Percentiles rank a stretch among this genome's conserved stretches.
Evolutionary conservation across 2,329 filamentous ascomycete species (phyloP).

Genomic region (Rhexocercosporidium sp.): DNA sequence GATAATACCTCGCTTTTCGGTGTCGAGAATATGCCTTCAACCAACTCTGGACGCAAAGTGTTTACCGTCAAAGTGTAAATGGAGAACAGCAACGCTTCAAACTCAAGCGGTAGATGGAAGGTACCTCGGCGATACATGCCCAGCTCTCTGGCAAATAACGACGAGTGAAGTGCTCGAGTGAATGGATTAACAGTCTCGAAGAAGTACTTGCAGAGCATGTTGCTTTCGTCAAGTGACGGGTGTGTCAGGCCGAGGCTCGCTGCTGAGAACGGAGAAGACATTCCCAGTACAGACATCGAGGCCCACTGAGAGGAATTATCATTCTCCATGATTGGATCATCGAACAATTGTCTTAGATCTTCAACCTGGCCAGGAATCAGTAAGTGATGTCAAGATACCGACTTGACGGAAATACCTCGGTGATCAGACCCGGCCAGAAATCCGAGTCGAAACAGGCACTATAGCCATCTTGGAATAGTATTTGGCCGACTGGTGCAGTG

Average conservation of each 20-base stretch:
- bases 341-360: slow-evolving; percentile 30
- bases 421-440: slow-evolving; percentile 31
- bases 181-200: slow-evolving; percentile 72
- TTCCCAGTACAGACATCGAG: slow-evolving; percentile 15
- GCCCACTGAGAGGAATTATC: slow-evolving; percentile 19
- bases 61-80: slow-evolving; percentile 64
- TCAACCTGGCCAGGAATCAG: slow-evolving; percentile 24
- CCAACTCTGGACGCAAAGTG: slow-evolving; percentile 61
- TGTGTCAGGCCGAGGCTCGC: slow-evolving; percentile 14
- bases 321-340: neutral
- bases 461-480: slow-evolving; percentile 31
- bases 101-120: slow-evolving; percentile 46
- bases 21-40: slow-evolving; percentile 31
- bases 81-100: slow-evolving; percentile 71
- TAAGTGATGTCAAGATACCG: neutral
- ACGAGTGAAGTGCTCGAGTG: slow-evolving; percentile 69
- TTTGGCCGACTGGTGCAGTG: slow-evolving; percentile 26
- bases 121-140: slow-evolving; percentile 60
- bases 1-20: slow-evolving; percentile 22
- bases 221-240: slow-evolving; percentile 31
- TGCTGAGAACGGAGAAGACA: slow-evolving; percentile 4
- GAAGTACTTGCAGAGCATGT: slow-evolving; percentile 72
- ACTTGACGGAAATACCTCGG: slow-evolving; percentile 25
- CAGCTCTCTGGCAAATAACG: slow-evolving; percentile 65
- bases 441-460: slow-evolving; percentile 31